Evolutionary conservation across 192 early-diverging fungal genomes (phyloP), one percentile per base, ranked within the genome.

Genomic region (Haplosporangium gracile): DNA sequence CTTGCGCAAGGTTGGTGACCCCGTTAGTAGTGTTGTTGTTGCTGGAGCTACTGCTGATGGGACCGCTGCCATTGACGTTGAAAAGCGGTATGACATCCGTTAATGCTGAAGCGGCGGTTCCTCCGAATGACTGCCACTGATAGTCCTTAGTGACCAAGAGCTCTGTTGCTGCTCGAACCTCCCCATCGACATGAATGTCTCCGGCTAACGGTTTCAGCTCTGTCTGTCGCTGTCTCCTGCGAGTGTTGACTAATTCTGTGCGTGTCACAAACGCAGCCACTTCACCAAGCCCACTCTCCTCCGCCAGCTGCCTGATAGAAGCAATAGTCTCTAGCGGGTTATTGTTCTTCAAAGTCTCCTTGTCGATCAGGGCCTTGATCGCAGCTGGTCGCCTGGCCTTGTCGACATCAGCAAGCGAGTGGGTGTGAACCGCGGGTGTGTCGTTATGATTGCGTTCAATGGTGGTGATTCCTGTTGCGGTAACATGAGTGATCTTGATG

Each of bases 401-500:
- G 69, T 70, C 69, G 36, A 70, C 39, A 26, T 70, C 69, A 20
- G 34, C 69, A 29, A 70, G 34, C 39, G 69, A 70, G 16, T 70
- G 69, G 1, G 39, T 70, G 40, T 70, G 69, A 40, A 40, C 39
- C 1, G 69, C 34, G 38, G 69, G 60, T 3, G 60, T 29, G 29
- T 65, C 60, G 26, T 32, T 16, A 65, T 32, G 26, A 20, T 18
- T 51, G 10, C 60, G 60, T 29, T 65, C 60, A 15, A 65, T 29
- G 13, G 24, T 32, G 1, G 60, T 32, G 10, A 32, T 32, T 11
- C 60, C 60, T 32, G 60, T 65, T 32, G 60, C 29, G 29, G n/a
- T 26, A 29, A 65, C 26, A 29, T 65, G 60, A 15, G 60, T 65
- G 11, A 65, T 65, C 60, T 65, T 65, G 60, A 65, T 65, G 10